Conservation (phyloP, 768 basidiomycete species). For the Lentinus brumalis region DNA sequence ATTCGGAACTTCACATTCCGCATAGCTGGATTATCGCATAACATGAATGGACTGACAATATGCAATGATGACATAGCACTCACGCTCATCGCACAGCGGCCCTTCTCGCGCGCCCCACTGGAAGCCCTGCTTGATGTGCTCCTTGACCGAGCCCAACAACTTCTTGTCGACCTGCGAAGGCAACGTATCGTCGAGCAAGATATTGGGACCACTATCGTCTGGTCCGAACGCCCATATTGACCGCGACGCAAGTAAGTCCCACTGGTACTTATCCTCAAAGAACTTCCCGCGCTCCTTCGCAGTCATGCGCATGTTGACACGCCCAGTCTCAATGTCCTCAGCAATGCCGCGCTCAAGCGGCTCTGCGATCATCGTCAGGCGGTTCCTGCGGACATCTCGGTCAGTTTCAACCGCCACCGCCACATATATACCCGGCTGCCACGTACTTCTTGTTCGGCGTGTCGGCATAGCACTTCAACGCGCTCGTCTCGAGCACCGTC, state of each 20-base stretch:
- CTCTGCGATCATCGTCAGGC: conserved; percentile 98
- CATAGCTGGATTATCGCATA: conserved; percentile 64
- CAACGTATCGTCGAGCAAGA: conserved; percentile 92
- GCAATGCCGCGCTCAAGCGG: conserved; percentile 95
- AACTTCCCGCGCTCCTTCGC: conserved; percentile 93
- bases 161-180: conserved; percentile 97
- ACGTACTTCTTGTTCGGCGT: conserved; percentile 98
- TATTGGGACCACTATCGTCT: conserved; percentile 92
- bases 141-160: conserved; percentile 82
- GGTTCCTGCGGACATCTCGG: conserved; percentile 63
- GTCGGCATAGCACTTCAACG: conserved; percentile 97
- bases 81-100: conserved; percentile 97
- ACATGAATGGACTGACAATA: conserved; percentile 2
- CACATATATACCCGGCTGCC: neutral
- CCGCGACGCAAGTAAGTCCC: conserved; percentile 95
- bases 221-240: conserved; percentile 99
- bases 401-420: neutral
- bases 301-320: conserved; percentile 92
- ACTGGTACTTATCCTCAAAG: conserved; percentile 96
- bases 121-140: conserved; percentile 98
- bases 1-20: conserved; percentile 98
- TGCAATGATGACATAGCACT: conserved; percentile 39
- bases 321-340: conserved; percentile 93
- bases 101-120: conserved; percentile 99
- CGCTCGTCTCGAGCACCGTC: conserved; percentile 96